These are phyloP conservation scores for Epichloe brachyelytri DNA, from an alignment of 2,329 filamentous ascomycete genomes.

Conservation along the genomic window DNA sequence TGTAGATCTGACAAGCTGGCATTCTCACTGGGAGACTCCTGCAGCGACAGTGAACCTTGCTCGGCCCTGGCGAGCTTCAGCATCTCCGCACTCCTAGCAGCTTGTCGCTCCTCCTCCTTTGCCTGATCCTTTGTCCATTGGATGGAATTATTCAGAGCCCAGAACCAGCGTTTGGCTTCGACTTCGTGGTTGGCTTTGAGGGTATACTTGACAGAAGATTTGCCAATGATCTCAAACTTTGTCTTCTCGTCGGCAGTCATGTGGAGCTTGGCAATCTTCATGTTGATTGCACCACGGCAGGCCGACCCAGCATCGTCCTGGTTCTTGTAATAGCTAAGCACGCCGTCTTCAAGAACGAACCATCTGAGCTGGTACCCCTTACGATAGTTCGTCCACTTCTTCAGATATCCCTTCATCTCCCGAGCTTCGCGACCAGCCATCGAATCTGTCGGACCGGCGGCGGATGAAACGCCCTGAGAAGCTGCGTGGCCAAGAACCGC, in stretches of 20 bases:
- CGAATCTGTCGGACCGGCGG: slow-evolving; percentile 43
- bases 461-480: slow-evolving; percentile 37
- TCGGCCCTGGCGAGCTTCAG: slow-evolving; percentile 71
- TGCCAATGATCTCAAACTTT: slow-evolving; percentile 93
- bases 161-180: slow-evolving; percentile 97
- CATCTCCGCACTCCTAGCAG: slow-evolving; percentile 60
- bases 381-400: slow-evolving; percentile 99
- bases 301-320: slow-evolving; percentile 95
- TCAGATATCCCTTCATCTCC: slow-evolving; percentile 97
- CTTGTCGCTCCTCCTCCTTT: slow-evolving; percentile 72
- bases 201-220: slow-evolving; percentile 97
- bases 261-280: slow-evolving; percentile 86
- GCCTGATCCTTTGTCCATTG: slow-evolving; percentile 98
- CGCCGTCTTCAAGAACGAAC: slow-evolving; percentile 96
- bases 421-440: slow-evolving; percentile 72
- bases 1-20: slow-evolving; percentile 35
- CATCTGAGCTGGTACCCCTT: slow-evolving; percentile 92
- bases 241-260: slow-evolving; percentile 98
- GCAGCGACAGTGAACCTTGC: slow-evolving; percentile 38
- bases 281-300: slow-evolving; percentile 95
- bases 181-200: slow-evolving; percentile 96
- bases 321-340: slow-evolving; percentile 97
- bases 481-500: slow-evolving; percentile 72
- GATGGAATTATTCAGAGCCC: slow-evolving; percentile 96
- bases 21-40: slow-evolving; percentile 36